Evolutionary conservation across 345 rosid genomes (phyloP), one percentile per base, ranked within the genome.

Genomic region (Heritiera littoralis): DNA sequence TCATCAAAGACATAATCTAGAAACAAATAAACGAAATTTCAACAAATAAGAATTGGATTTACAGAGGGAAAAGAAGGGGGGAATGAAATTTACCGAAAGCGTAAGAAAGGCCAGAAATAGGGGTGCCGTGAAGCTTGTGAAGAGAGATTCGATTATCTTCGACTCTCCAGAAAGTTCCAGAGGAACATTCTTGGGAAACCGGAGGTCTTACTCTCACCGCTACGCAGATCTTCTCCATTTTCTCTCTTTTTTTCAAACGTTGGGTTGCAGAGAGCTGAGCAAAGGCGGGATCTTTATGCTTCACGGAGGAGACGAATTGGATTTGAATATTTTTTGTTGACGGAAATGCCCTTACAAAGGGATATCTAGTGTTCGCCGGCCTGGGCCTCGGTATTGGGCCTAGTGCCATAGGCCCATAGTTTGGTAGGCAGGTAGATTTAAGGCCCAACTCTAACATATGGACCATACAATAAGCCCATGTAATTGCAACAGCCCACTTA

Each of bases 141-240:
- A 95, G 95, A 82, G 97, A 90, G 87, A 96, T 85, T 17, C 90
- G 93, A 71, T 90, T 90, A 59, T 96, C 97, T 78, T 89, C 92
- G 20, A 89, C 70, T 74, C 75, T 90, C 93, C 93, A 91, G 89
- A 60, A 81, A 77, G 77, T 76, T 70, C 87, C 93, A 32, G 28
- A 66, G 49, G 58, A 46, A 82, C 59, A 23, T n/a, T 80, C 87
- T 48, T 82, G 84, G 55, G 92, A 84, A 12, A 82, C 78, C 17
- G 86, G 76, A 0, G 96, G 99, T 18, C 99, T 86, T 77, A 92
- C 87, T 56, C 97, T 85, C 80, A 95, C 97, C 12, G 97, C 98
- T 2, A 96, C 98, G 77, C 97, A 93, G 82, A 94, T 92, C 92
- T 91, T 96, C 86, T 93, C 98, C 98, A 93, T 92, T 17, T 30